Conservation (phyloP, 2,329 filamentous ascomycete species). For the Hypocreales sp. region DNA sequence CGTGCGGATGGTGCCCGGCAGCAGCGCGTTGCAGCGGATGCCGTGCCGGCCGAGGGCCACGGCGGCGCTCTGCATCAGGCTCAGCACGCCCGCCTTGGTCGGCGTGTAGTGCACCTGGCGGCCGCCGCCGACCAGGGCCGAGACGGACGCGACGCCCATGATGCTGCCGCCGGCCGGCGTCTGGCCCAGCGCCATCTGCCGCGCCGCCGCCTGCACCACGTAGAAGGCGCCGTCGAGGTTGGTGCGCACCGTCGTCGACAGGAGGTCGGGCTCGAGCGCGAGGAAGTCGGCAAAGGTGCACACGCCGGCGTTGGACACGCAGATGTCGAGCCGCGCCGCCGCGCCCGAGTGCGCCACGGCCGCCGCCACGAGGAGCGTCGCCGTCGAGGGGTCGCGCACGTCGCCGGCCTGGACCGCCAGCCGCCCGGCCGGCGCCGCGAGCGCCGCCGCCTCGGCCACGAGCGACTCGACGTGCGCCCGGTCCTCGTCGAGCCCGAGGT, state of each 20-base stretch:
- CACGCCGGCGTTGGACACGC: slow-evolving; percentile 78
- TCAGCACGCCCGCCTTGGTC: slow-evolving; percentile 70
- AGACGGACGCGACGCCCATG: slow-evolving; percentile 60
- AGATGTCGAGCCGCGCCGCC: slow-evolving; percentile 48
- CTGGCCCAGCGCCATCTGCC: slow-evolving; percentile 56
- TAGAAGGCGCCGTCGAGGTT: slow-evolving; percentile 87
- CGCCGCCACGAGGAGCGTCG: slow-evolving; percentile 47
- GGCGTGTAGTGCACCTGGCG: slow-evolving; percentile 76
- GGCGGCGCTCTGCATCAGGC: slow-evolving; percentile 70
- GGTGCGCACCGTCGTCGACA: slow-evolving; percentile 55
- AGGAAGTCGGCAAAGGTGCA: slow-evolving; percentile 83
- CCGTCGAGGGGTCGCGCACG: slow-evolving; percentile 59
- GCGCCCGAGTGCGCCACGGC: slow-evolving; percentile 45
- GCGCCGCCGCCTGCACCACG: slow-evolving; percentile 68
- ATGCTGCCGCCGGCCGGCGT: slow-evolving; percentile 60
- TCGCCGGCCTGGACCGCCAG: slow-evolving; percentile 63
- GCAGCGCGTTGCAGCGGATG: slow-evolving; percentile 69
- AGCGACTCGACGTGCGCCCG: slow-evolving; percentile 35
- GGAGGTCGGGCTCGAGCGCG: slow-evolving; percentile 53
- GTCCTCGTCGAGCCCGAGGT: slow-evolving; percentile 46
- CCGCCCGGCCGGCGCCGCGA: slow-evolving; percentile 28
- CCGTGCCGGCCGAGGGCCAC: slow-evolving; percentile 61
- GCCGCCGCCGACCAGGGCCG: slow-evolving; percentile 62
- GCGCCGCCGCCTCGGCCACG: slow-evolving; percentile 30
- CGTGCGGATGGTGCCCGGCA: slow-evolving; percentile 72